These are phyloP conservation scores for Yarrowia sp. DNA, from an alignment of 805 yeast species.

Conservation along the genomic window DNA sequence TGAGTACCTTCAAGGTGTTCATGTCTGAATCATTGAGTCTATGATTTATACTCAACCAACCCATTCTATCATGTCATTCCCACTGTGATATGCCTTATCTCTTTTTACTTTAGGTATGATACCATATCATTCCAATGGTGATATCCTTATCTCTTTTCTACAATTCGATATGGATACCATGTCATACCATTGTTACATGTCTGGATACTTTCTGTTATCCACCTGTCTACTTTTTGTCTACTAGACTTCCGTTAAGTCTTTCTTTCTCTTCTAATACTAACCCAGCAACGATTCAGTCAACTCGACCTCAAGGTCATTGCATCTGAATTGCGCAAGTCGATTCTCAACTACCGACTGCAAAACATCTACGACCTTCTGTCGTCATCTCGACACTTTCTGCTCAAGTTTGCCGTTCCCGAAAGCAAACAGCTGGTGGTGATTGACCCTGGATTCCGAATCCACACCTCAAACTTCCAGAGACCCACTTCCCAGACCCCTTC, in stretches of 20 bases:
- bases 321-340: conserved; percentile 55
- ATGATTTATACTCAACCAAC: too few relatives aligned
- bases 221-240: too few relatives aligned
- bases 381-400: conserved; percentile 65
- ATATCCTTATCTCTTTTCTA: too few relatives aligned
- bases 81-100: too few relatives aligned
- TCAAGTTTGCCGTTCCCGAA: conserved; percentile 81
- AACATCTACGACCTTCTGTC: conserved; percentile 79
- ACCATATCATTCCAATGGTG: too few relatives aligned
- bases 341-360: conserved; percentile 68
- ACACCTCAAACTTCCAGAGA: conserved; percentile 75
- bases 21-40: too few relatives aligned
- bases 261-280: not conserved
- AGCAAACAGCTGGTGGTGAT: conserved; percentile 70
- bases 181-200: too few relatives aligned
- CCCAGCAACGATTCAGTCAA: conserved; percentile 79
- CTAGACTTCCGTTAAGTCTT: not conserved
- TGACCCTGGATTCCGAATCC: conserved; percentile 83
- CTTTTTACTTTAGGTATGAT: too few relatives aligned
- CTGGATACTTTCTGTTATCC: too few relatives aligned
- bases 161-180: too few relatives aligned
- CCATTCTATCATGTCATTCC: too few relatives aligned
- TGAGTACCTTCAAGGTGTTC: too few relatives aligned
- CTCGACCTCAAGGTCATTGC: conserved; percentile 73
- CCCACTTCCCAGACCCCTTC: conserved; percentile 80